Percentiles rank a stretch among this genome's conserved stretches.
Conservation (phyloP, 2,329 filamentous ascomycete genomes). For the Colletotrichum tabaci region DNA sequence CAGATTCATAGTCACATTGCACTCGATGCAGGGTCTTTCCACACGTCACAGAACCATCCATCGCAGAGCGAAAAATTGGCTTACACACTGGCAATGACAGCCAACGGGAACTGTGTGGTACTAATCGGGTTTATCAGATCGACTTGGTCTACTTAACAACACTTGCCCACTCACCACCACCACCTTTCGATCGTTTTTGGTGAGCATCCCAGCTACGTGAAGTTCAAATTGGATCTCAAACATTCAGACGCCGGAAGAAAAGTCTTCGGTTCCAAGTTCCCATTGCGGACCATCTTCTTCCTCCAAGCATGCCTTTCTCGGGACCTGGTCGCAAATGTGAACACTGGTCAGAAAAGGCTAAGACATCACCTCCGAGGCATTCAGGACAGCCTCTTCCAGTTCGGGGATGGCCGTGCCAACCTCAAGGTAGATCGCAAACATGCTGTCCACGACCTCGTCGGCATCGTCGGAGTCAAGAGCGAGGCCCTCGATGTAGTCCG, state of each 20-base stretch:
- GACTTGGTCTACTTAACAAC: not conserved
- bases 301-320: no score
- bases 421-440: not conserved
- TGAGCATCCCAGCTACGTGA: not conserved
- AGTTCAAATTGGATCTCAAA: no score
- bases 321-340: no score
- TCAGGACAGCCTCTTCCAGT: not conserved
- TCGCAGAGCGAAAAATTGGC: not conserved
- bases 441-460: not conserved
- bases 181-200: not conserved
- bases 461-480: not conserved
- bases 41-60: not conserved
- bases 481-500: not conserved
- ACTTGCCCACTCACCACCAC: not conserved
- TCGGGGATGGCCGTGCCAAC: not conserved
- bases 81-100: not conserved
- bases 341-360: no score
- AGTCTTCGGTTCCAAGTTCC: not conserved
- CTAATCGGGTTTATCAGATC: not conserved
- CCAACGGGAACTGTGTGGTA: not conserved
- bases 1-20: not conserved
- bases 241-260: no score
- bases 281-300: not conserved
- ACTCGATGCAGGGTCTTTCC: not conserved
- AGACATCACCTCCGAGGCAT: not conserved